Evolutionary conservation across 140 eudicot genomes (phyloP).

Genomic region (Anethum foeniculum): DNA sequence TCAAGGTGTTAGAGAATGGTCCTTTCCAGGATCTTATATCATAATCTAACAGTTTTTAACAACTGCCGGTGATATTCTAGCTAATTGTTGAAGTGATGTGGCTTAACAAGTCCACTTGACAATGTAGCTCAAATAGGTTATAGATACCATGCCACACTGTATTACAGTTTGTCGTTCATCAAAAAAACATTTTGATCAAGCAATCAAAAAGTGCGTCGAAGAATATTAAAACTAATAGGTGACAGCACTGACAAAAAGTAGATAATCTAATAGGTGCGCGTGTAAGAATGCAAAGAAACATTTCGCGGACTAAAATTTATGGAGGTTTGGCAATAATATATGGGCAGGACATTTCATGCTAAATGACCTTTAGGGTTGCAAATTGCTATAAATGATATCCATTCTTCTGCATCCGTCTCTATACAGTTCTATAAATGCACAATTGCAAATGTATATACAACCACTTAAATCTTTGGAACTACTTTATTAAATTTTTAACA

Average conservation of each 20-base stretch:
- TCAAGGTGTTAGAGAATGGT: no score
- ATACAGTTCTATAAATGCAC: neutral
- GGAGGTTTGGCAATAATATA: neutral
- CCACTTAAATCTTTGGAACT: neutral
- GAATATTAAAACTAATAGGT: neutral
- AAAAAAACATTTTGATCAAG: neutral
- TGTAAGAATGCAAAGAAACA: neutral
- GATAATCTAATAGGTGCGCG: neutral
- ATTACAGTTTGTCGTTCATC: neutral
- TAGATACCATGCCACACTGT: neutral
- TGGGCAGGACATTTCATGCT: neutral
- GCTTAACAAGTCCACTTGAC: neutral
- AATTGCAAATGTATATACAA: neutral
- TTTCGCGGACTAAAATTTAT: neutral
- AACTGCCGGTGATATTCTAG: neutral
- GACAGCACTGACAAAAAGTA: neutral
- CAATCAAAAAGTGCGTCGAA: neutral
- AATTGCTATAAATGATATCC: neutral
- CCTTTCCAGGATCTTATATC: no score
- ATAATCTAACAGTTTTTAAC: no score
- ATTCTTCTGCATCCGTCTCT: neutral
- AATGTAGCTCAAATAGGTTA: neutral
- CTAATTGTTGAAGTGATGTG: neutral
- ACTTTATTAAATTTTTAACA: neutral
- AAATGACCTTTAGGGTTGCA: neutral